Base-by-base conservation (phyloP, 345 rosid species). In the Erucastrum elatum region DNA sequence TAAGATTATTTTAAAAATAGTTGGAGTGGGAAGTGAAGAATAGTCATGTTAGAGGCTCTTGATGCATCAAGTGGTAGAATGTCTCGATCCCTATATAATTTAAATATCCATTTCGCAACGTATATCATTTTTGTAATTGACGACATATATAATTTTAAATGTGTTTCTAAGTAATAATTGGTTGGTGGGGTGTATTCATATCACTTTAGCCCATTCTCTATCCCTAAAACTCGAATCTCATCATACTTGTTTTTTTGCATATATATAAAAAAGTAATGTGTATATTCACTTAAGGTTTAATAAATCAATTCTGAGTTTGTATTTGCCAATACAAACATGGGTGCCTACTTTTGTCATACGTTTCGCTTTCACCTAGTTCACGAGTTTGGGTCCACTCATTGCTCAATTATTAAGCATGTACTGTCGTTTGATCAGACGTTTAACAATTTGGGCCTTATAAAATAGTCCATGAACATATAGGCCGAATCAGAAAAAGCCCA, bases 311-410 rank as follows among this genome's bases (percentile, higher is more conserved):
- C 44, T 34, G 7, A n/a, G 25, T 64, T 69, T 37, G 39, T 51
- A 16, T 68, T 11, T 53, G 75, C 62, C 71, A 51, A 74, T 53
- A 68, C 74, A 70, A 70, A 68, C 70, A 67, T 49, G 74, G 66
- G 51, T 62, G 70, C 51, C 75, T 66, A 68, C 49, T 46, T 68
- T 79, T 72, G 69, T 60, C 75, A 3, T 67, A 79, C 49, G 74
- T 44, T 74, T 72, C 64, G 75, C n/a, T 79, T 74, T 68, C 44
- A 27, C 53, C 37, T 68, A 61, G 35, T 62, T 35, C 37, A 73
- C 70, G 46, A 34, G 65, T 44, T 49, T 79, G 53, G 75, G 82
- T 68, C 82, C 82, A 74, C 60, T 68, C 51, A 51, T 26, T n/a
- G 64, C 69, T 66, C 73, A 72, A 78, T 67, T 46, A 67, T 72